Evolutionary conservation across 257 asterid genomes (phyloP).

Genomic region (Capsicum pubescens): DNA sequence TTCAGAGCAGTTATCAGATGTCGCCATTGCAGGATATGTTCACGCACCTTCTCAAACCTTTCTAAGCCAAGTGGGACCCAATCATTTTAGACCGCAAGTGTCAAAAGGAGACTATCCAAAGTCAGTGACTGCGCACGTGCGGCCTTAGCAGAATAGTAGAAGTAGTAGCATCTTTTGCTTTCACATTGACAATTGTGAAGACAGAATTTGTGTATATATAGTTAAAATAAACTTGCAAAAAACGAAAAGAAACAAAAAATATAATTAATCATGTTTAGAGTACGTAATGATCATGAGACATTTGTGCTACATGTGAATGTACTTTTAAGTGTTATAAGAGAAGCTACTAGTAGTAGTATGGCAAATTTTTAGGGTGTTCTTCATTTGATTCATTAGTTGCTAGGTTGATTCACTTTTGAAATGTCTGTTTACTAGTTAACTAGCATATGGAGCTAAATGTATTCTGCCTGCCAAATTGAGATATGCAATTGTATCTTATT

Average conservation of each 20-base stretch:
- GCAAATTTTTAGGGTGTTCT: neutral
- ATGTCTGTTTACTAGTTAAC: neutral
- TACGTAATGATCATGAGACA: slow-evolving; percentile 17
- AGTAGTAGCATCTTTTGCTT: slow-evolving; percentile 15
- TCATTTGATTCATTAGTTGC: neutral
- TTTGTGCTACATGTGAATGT: slow-evolving; percentile 21
- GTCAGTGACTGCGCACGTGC: slow-evolving; percentile 71
- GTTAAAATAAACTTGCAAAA: neutral
- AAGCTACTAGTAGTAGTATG: no score
- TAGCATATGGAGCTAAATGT: neutral
- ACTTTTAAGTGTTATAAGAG: neutral
- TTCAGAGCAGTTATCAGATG: slow-evolving; percentile 50
- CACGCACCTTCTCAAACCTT: slow-evolving; percentile 63
- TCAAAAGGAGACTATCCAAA: slow-evolving; percentile 56
- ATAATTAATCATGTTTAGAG: neutral
- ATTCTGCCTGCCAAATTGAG: neutral
- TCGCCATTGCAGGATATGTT: slow-evolving; percentile 71
- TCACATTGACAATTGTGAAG: slow-evolving; percentile 15
- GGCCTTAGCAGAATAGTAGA: slow-evolving; percentile 11
- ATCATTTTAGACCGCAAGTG: slow-evolving; percentile 38
- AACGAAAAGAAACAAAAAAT: no score
- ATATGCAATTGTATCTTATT: neutral
- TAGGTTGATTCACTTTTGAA: neutral
- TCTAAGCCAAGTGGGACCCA: slow-evolving; percentile 37
- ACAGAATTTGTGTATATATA: neutral